These are phyloP conservation scores for Camptophora hylomeconis DNA, from an alignment of 2,329 filamentous ascomycete species.

Conservation along the genomic window DNA sequence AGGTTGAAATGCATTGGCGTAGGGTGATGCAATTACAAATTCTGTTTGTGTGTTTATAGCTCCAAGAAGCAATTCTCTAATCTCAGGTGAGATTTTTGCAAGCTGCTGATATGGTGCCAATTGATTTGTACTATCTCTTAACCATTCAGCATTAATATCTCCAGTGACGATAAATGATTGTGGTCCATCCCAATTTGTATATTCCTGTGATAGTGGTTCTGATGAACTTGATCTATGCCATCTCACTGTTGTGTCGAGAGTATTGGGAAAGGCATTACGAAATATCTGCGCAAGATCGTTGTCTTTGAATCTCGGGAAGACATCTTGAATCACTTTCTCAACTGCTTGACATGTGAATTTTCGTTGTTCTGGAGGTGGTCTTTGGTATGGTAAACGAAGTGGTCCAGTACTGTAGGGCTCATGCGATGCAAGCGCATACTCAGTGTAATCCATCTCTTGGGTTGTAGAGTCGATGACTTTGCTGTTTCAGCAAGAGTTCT, in stretches of 20 bases:
- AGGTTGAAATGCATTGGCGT: slow-evolving; percentile 41
- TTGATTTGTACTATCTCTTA: slow-evolving; percentile 49
- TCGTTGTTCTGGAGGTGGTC: slow-evolving; percentile 67
- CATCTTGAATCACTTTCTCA: slow-evolving; percentile 71
- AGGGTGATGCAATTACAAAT: slow-evolving; percentile 49
- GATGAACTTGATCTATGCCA: slow-evolving; percentile 60
- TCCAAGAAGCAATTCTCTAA: slow-evolving; percentile 56
- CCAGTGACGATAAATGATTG: slow-evolving; percentile 17
- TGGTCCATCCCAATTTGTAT: slow-evolving; percentile 12
- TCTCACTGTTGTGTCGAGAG: slow-evolving; percentile 57
- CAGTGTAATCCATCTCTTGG: slow-evolving; percentile 49
- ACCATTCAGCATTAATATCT: slow-evolving; percentile 38
- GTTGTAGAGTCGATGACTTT: slow-evolving; percentile 63
- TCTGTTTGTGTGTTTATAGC: slow-evolving; percentile 60
- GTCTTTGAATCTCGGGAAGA: slow-evolving; percentile 46
- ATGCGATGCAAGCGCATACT: too few relatives aligned
- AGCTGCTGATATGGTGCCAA: slow-evolving; percentile 56
- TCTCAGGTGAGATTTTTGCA: slow-evolving; percentile 40
- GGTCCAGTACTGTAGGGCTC: slow-evolving; percentile 65
- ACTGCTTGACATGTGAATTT: slow-evolving; percentile 80
- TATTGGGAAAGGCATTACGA: slow-evolving; percentile 58
- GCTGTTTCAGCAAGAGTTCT: too few relatives aligned
- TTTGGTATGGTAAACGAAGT: slow-evolving; percentile 69
- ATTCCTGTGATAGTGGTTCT: too few relatives aligned
- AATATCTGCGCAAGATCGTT: slow-evolving; percentile 56